Evolutionary conservation across 768 basidiomycete genomes (phyloP).

Genomic region (Suillus occidentalis): DNA sequence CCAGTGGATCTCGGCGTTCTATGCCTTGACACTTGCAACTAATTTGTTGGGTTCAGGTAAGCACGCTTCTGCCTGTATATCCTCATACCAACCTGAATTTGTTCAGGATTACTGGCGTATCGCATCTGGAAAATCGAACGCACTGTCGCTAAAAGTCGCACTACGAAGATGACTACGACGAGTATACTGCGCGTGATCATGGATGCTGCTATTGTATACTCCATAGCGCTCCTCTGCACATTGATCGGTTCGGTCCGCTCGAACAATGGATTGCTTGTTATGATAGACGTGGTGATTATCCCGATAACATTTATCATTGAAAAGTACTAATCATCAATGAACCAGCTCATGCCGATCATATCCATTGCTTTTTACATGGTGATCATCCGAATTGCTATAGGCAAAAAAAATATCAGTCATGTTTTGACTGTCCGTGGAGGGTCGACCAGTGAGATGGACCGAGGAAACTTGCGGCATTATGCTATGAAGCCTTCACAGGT

Average conservation of each 20-base stretch:
- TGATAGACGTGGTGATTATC: slow-evolving; percentile 35
- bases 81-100: neutral
- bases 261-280: slow-evolving; percentile 34
- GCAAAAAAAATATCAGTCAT: neutral
- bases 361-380: slow-evolving; percentile 12
- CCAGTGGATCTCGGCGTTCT: slow-evolving; percentile 37
- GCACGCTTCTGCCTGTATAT: neutral
- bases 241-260: slow-evolving; percentile 29
- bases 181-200: slow-evolving; percentile 32
- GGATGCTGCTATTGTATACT: slow-evolving; percentile 40
- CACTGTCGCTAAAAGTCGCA: slow-evolving; percentile 3
- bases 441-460: neutral
- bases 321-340: neutral
- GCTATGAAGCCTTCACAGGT: slow-evolving; percentile 8
- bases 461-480: neutral
- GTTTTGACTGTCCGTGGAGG: neutral
- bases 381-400: slow-evolving; percentile 8
- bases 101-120: slow-evolving; percentile 27
- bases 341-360: slow-evolving; percentile 7
- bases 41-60: slow-evolving; percentile 35
- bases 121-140: slow-evolving; percentile 33
- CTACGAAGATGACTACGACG: neutral
- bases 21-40: slow-evolving; percentile 29
- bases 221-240: slow-evolving; percentile 33
- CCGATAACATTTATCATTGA: neutral